Base-by-base conservation (phyloP, 2,329 filamentous ascomycete genomes). In the Ophiognomonia clavigignenti-juglandacearum region DNA sequence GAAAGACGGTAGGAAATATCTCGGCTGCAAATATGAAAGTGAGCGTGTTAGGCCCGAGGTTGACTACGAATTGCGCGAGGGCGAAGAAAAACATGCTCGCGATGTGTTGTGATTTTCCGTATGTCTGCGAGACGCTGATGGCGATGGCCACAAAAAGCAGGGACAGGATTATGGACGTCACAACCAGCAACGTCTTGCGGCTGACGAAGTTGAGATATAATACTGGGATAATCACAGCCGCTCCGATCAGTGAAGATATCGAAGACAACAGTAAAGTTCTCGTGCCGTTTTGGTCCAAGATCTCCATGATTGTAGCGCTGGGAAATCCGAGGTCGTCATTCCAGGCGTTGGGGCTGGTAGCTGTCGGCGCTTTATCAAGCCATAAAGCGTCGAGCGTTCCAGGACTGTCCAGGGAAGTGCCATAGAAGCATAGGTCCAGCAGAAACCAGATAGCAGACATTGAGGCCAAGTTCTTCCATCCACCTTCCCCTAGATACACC, bases 371-470 rank as follows among this genome's bases (percentile, higher is more conserved):
- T 16, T 13, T 24, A 11, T 36, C n/a, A 31, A 14, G 20, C 20
- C 10, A 43, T 19, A 13, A 43, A 35, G 6, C 31, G 22, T 6
- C 35, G 20, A 8, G 46, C 47, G 19, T 41, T 53, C 11, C 41
- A 53, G 13, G 39, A 29, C n/a, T n/a, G 9, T 47, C 31, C 8
- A 50, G 31, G 2, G 40, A 43, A 6, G 36, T 10, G 7, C 75
- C 75, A 51, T 78, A 79, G 48, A 77, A 78, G 2, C 71, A 72
- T 45, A 78, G 65, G 40, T 79, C 75, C n/a, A 79, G 62, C 1
- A 78, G 63, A 14, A 77, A 66, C 75, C 76, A 79, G 38, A 70
- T 65, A 27, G 70, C 57, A 0, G 72, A 69, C 3, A 75, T 75
- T 24, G 61, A 63, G 10, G 66, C 50, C 8, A 71, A 55, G 10